Evolutionary conservation across 2,329 filamentous ascomycete genomes (phyloP), one percentile per base, ranked within the genome.

Genomic region (Aspergillus nomiae): DNA sequence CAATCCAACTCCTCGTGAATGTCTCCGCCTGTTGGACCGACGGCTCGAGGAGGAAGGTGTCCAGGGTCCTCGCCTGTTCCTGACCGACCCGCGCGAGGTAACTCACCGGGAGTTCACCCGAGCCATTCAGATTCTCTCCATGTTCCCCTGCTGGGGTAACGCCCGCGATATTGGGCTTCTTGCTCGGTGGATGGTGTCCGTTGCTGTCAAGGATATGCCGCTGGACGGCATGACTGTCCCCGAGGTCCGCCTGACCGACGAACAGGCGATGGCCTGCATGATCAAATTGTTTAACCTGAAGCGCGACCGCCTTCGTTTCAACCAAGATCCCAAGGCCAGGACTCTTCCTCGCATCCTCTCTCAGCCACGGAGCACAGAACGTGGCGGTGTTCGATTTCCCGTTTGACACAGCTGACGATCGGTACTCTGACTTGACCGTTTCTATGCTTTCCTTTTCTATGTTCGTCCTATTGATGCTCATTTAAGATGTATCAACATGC

Each of bases 141-240:
- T 68, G 67, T 69, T 68, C 56, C 67, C 67, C 19, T 69, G 67
- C 60, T 69, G 67, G 67, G 59, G 66, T 51, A 69, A 69, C 28
- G 64, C 63, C 7, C 63, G 66, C 19, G 67, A 69, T 26, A 61
- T 69, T 36, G 65, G 67, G 19, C 58, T 67, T 7, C 46, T 69
- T 14, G 63, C 61, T 10, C 61, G 66, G 7, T 69, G 67, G 67
- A 69, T 69, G 67, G 63, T 69, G 7, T 66, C 67, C 12, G 56
- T 62, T 2, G 59, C 50, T 32, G 21, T 69, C n/a, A 56, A 54
- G 50, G 61, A 64, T 28, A 38, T 66, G 38, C 58, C 63, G n/a
- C 59, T 69, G 46, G 67, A 69, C 14, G 63, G 60, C 10, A 59
- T 21, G 30, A 53, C 55, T n/a, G 16, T 59, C 36, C 46, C 45